These are phyloP conservation scores for Corniculantispora saksenae DNA, from an alignment of 2,329 filamentous ascomycete genomes.

Conservation along the genomic window DNA sequence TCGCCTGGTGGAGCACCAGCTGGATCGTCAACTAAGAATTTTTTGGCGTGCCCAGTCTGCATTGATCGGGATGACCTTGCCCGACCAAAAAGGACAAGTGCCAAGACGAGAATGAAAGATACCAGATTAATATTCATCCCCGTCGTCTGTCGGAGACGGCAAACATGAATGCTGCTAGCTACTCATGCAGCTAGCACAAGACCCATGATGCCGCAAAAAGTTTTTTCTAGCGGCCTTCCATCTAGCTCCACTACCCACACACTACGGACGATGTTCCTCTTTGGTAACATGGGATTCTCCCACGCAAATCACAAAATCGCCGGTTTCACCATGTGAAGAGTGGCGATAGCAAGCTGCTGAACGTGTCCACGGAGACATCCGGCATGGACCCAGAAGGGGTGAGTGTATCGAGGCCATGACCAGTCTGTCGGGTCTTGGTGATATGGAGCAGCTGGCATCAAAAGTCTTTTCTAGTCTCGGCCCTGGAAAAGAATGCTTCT, in stretches of 20 bases:
- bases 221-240: constrained; percentile 15
- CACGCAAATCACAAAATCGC: neutral
- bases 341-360: neutral
- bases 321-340: neutral
- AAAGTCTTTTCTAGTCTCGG: neutral
- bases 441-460: neutral
- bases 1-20: neutral
- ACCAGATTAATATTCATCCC: neutral
- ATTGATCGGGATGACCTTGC: neutral
- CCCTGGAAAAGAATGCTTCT: neutral
- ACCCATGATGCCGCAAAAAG: neutral
- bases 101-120: neutral
- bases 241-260: constrained; percentile 4
- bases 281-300: neutral
- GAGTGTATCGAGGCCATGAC: neutral
- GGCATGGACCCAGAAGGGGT: neutral
- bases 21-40: neutral
- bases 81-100: neutral
- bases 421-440: neutral
- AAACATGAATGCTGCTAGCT: neutral
- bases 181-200: neutral
- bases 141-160: neutral
- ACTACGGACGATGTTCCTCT: neutral
- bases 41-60: neutral
- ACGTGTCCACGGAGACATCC: neutral